Percentiles rank a stretch among this genome's conserved stretches.
These are phyloP conservation scores for Colletotrichum australisinense DNA, from an alignment of 2,329 filamentous ascomycete genomes.

Conservation along the genomic window DNA sequence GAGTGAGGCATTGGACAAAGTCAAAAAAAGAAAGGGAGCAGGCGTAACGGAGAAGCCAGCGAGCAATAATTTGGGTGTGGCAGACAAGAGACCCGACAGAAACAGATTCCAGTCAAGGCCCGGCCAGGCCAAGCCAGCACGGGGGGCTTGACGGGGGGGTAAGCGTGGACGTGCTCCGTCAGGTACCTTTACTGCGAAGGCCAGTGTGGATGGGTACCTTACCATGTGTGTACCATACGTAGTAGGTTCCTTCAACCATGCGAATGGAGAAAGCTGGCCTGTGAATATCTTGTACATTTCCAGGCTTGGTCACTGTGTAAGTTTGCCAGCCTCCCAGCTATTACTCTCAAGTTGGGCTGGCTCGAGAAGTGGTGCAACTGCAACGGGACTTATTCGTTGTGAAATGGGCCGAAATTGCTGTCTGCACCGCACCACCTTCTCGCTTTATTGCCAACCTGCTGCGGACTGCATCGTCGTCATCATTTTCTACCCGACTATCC, in stretches of 20 bases:
- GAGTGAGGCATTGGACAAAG: conserved; percentile 29
- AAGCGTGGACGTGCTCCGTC: conserved; percentile 17
- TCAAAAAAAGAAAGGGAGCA: conserved; percentile 25
- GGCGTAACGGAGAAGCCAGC: conserved; percentile 16
- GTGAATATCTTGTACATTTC: conserved; percentile 1
- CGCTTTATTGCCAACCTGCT: conserved; percentile 4
- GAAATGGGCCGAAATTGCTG: conserved; percentile 10
- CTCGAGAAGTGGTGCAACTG: neutral
- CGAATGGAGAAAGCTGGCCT: conserved; percentile 7
- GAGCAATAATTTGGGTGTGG: conserved; percentile 35
- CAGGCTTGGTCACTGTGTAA: neutral
- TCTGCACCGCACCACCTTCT: conserved; percentile 3
- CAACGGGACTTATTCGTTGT: neutral
- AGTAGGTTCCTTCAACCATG: no score
- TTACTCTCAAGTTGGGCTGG: no score
- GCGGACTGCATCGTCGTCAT: conserved; percentile 23
- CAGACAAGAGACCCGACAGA: conserved; percentile 43
- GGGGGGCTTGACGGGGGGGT: conserved; percentile 21
- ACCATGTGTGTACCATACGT: neutral
- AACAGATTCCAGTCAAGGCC: conserved; percentile 38
- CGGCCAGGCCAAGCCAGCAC: conserved; percentile 29
- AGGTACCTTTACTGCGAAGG: neutral
- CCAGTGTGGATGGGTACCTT: conserved; percentile 2
- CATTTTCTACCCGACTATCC: conserved; percentile 3
- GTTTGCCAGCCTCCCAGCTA: neutral